Base-by-base conservation (phyloP, 495 filamentous ascomycete species). In the Podospora anserina region DNA sequence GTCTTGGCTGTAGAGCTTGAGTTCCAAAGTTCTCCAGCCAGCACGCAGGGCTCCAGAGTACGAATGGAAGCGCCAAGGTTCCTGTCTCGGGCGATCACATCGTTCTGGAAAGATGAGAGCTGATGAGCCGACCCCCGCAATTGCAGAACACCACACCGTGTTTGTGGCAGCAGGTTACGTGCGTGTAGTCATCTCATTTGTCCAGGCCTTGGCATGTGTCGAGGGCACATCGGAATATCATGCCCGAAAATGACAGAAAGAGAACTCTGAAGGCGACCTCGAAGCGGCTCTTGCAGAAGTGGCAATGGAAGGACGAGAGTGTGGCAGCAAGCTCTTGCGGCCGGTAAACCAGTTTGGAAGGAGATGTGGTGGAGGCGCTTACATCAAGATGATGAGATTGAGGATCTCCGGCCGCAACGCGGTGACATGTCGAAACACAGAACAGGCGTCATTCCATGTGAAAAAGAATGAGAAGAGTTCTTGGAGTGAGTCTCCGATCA, bases 101-200 rank as follows among this genome's bases (percentile, higher is more conserved):
- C n/a, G 30, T 60, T 64, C 68, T 59, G 66, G 64, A 69, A 66
- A 49, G 54, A 20, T 44, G 15, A 32, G 30, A 32, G 30, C 34
- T 63, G 32, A 39, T 19, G 28, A 28, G 18, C n/a, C n/a, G 61
- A 6, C 15, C 15, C 39, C 39, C 39, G 13, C 39, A 11, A 11
- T 13, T 11, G 15, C 13, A 49, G 39, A 49, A 49, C 39, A 49
- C 39, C 39, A 7, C 39, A 49, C 13, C 39, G 15, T 49, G 39
- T 49, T 49, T 49, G 39, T 62, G 53, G 66, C 69, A 66, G 66
- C 69, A 66, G 64, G 66, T 39, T 68, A 63, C 69, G 60, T 53
- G 26, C 30, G 69, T 44, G 59, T 61, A 18, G 54, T 66, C 30
- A 63, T 71, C 27, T 56, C 61, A 71, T 71, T 71, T 66, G 66